Conservation (phyloP, 306 rosid species). For the Morella rubra region DNA sequence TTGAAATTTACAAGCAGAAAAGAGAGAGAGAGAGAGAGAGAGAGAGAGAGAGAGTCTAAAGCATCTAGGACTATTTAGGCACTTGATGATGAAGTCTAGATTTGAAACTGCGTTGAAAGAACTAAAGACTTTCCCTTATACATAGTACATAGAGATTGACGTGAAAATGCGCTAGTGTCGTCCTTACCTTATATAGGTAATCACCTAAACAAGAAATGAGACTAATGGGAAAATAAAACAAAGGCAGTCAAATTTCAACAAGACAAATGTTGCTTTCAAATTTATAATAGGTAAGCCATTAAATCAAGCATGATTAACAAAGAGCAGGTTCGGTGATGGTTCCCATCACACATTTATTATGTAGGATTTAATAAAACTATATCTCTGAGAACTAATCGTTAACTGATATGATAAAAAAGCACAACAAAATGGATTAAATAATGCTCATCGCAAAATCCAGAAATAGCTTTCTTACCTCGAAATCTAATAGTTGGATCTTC, state of each 20-base stretch:
- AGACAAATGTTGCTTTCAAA: not conserved
- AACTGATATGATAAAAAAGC: not conserved
- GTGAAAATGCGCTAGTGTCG: not conserved
- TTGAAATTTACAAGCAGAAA: conserved; percentile 8
- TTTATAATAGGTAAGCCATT: not conserved
- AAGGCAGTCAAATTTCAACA: not conserved
- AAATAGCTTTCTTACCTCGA: conserved; percentile 47
- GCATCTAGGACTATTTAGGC: not conserved
- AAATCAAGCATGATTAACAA: not conserved
- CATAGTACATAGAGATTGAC: not conserved
- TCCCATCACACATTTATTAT: not conserved
- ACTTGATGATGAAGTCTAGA: not conserved
- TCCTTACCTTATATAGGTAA: not conserved
- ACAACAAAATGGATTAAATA: not conserved
- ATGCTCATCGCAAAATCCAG: not conserved
- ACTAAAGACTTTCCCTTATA: not conserved
- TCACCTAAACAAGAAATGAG: too few species aligned
- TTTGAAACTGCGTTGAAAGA: not conserved
- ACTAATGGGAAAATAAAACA: not conserved
- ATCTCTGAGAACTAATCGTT: not conserved
- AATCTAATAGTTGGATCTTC: conserved; percentile 92
- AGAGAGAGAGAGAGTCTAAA: not conserved
- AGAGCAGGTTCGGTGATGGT: not conserved
- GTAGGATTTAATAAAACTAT: not conserved
- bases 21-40: too few species aligned